Evolutionary conservation across 2,329 filamentous ascomycete species (phyloP), one percentile per base, ranked within the genome.

Genomic region (Epichloe scottii): DNA sequence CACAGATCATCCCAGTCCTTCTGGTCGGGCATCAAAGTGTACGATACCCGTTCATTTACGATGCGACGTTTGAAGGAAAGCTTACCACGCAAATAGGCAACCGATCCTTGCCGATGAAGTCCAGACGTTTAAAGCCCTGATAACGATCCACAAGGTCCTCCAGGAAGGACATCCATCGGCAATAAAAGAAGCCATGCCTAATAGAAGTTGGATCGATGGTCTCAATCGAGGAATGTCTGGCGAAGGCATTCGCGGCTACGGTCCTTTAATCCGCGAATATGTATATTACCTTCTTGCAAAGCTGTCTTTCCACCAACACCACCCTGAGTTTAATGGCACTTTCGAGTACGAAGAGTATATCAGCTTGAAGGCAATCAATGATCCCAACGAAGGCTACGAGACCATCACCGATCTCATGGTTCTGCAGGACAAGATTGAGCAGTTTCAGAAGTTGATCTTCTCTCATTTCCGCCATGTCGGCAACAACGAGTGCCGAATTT

Each of bases 341-440:
- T 98, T 98, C 63, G 93, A 98, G 66, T 98, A 98, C 65, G 91
- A 97, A 72, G 93, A 98, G 67, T 98, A 98, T 67, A 90, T 97
- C 66, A 95, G 89, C 64, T 75, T 98, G 66, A 97, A 95, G 73
- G 89, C 89, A 30, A 97, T 95, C 72, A 96, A 97, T 67, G 93
- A 98, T 68, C 93, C 93, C 4, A 97, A 98, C 63, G 93, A 98
- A 72, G 93, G 93, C 64, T 91, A 84, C 65, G 93, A 98, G 74
- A 96, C 91, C 23, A 97, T 98, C 60, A 87, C 85, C 58, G 93
- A 98, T 68, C 78, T 98, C 50, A 96, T 97, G 90, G 85, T 84
- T 8, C 76, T 98, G 53, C 93, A 98, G 66, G 93, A 98, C 68
- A 91, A 95, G 75, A 98, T 98, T 59, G 93, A 98, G 69, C 85